Conservation (phyloP, 2,329 filamentous ascomycete species). For the Amauroascus niger region DNA sequence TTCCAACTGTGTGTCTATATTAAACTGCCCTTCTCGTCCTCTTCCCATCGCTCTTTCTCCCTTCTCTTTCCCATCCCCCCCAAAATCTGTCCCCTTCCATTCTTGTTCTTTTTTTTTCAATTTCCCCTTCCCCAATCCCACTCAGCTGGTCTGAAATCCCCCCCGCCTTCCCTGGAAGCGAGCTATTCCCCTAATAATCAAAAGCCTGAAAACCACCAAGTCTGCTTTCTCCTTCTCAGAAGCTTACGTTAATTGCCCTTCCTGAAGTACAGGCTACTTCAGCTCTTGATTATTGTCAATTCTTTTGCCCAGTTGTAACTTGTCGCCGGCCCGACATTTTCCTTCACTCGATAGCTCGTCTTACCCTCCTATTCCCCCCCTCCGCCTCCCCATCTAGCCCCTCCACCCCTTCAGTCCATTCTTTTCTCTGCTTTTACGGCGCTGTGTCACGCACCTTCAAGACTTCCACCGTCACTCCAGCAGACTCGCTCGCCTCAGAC, state of each 20-base stretch:
- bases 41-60: conserved; percentile 2
- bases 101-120: conserved; percentile 26
- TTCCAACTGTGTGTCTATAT: not conserved
- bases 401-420: too few species aligned
- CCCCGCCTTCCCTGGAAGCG: too few species aligned
- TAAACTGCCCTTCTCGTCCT: conserved; percentile 7
- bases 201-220: conserved; percentile 10
- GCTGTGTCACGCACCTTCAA: not conserved
- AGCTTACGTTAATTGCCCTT: not conserved
- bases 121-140: conserved; percentile 35
- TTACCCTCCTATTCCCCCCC: not conserved
- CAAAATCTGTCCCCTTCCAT: not conserved
- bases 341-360: conserved; percentile 17
- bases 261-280: conserved; percentile 7
- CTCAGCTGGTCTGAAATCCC: conserved; percentile 49
- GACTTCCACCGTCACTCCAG: not conserved
- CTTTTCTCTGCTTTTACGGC: not conserved
- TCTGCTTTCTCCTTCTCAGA: not conserved
- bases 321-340: conserved; percentile 18
- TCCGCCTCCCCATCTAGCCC: too few species aligned
- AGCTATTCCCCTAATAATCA: conserved; percentile 25
- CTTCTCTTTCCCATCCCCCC: not conserved
- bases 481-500: not conserved
- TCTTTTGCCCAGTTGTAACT: not conserved
- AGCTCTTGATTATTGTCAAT: conserved; percentile 10